Evolutionary conservation across 495 filamentous ascomycete species (phyloP), one percentile per base, ranked within the genome.

Genomic region (Aspergillus diversus): DNA sequence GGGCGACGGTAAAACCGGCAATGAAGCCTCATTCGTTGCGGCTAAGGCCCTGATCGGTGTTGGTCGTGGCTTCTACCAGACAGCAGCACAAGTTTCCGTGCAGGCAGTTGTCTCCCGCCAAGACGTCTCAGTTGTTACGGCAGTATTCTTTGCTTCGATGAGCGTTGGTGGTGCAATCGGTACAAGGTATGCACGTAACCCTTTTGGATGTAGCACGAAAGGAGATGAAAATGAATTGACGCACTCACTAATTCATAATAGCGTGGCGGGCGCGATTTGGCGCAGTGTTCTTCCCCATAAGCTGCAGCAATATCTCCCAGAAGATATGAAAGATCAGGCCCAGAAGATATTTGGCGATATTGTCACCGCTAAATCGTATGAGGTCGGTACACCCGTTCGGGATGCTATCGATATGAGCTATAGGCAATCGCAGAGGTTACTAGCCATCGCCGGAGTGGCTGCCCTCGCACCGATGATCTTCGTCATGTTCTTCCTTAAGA

Each of bases 231-330:
- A 50, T 50, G 47, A n/a, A 27, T 17, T 50, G 48, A 50, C 15
- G 39, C 11, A 13, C 21, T 54, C 16, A 54, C 27, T 1, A 54
- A 16, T 37, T 5, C 7, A 69, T 3, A 16, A 31, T 21, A 67
- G 70, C 46, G 70, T 72, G 3, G 70, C 67, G 3, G 70, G 70
- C 2, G 70, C 70, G n/a, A 70, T 72, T 55, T 72, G 70, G 70
- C 59, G 70, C 21, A 69, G 63, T 32, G 66, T 61, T 9, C 70
- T 72, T 11, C 70, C 67, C 0, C 39, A n/a, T 0, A 72, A 66
- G 31, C 57, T 72, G 17, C 21, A 35, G 5, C 8, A 61, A 9
- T 63, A 72, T 33, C 56, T 72, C 9, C 70, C 70, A 5, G 56
- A 46, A 5, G 65, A 67, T 7, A 5, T 63, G 35, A 72, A 72